Conservation (phyloP, 768 basidiomycete genomes). For the Boletus reticuloceps region DNA sequence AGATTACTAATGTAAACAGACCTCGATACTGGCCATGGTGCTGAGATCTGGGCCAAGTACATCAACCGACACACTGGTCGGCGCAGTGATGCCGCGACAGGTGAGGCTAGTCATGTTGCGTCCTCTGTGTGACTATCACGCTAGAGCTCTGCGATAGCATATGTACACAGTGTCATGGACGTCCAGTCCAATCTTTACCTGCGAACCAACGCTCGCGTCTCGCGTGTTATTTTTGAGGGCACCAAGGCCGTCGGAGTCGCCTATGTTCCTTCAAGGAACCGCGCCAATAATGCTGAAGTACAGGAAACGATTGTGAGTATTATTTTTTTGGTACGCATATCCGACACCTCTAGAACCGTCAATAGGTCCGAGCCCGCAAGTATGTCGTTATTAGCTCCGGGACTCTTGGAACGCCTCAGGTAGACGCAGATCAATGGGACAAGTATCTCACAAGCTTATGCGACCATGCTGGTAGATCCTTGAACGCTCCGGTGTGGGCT, state of each 20-base stretch:
- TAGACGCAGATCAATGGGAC: background rate
- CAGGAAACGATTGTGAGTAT: slow-evolving; percentile 52
- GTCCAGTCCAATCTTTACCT: slow-evolving; percentile 65
- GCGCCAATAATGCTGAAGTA: slow-evolving; percentile 47
- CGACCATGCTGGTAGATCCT: slow-evolving; percentile 44
- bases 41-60: slow-evolving; percentile 77
- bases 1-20: slow-evolving; percentile 35
- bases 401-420: slow-evolving; percentile 65
- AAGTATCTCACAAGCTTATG: background rate
- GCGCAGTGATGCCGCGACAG: slow-evolving; percentile 69
- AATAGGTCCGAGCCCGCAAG: slow-evolving; percentile 54
- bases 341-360: background rate
- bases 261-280: slow-evolving; percentile 63
- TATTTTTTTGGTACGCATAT: background rate
- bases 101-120: slow-evolving; percentile 30
- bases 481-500: slow-evolving; percentile 70
- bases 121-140: background rate
- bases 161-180: slow-evolving; percentile 72
- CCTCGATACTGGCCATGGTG: slow-evolving; percentile 54
- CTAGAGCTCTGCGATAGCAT: slow-evolving; percentile 38
- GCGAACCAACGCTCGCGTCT: slow-evolving; percentile 63
- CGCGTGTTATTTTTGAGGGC: slow-evolving; percentile 70
- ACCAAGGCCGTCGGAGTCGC: slow-evolving; percentile 70
- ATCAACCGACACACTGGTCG: slow-evolving; percentile 73
- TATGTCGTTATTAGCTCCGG: slow-evolving; percentile 64